Evolutionary conservation across 2,329 filamentous ascomycete genomes (phyloP).

Genomic region (Ceratocystiopsis sp.): DNA sequence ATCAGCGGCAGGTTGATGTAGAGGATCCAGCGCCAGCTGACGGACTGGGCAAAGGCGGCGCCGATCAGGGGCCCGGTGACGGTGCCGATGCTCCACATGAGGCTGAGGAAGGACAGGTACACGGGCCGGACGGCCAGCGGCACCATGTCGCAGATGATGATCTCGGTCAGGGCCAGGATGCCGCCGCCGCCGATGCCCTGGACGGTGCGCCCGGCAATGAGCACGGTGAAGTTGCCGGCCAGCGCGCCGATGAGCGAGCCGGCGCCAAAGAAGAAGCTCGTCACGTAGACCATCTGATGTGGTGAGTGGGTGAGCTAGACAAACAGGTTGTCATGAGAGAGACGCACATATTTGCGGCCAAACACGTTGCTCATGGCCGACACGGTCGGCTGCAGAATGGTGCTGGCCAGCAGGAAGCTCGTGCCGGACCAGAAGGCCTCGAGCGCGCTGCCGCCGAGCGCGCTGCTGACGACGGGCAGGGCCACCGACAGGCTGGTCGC

Average conservation of each 20-base stretch:
- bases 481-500: conserved; percentile 49
- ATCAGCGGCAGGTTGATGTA: conserved; percentile 25
- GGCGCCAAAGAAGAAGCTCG: conserved; percentile 6
- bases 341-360: conserved; percentile 10
- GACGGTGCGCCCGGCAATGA: conserved; percentile 19
- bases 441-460: conserved; percentile 33
- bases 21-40: conserved; percentile 22
- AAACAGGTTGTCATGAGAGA: background rate
- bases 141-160: conserved; percentile 18
- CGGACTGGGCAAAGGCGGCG: conserved; percentile 10
- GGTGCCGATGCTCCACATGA: conserved; percentile 10
- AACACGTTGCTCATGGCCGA: conserved; percentile 11
- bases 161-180: conserved; percentile 17
- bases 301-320: background rate
- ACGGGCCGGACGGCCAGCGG: conserved; percentile 12
- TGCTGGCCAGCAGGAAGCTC: conserved; percentile 49
- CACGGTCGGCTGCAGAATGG: conserved; percentile 36
- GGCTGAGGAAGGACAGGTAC: conserved; percentile 11
- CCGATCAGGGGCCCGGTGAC: conserved; percentile 12
- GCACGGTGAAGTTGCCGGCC: conserved; percentile 14
- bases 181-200: conserved; percentile 21
- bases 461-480: conserved; percentile 31
- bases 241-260: conserved; percentile 16
- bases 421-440: conserved; percentile 59
- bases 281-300: conserved; percentile 7